Evolutionary conservation across 208 protist species (phyloP).

Genomic region (Leishmania turanica): DNA sequence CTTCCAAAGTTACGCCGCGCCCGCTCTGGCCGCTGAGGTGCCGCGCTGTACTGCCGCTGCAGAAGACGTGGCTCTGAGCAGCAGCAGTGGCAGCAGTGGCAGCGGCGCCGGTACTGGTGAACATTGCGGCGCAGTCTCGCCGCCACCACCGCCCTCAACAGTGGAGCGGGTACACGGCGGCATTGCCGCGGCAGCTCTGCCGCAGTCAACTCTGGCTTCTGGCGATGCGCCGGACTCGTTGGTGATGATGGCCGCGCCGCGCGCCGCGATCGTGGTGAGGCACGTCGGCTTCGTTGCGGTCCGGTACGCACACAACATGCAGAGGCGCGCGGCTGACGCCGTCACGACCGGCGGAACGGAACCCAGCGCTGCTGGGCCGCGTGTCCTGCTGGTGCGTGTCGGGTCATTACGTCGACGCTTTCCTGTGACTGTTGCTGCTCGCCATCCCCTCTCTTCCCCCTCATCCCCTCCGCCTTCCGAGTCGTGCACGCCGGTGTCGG

Average conservation of each 20-base stretch:
- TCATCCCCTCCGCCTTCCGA: neutral
- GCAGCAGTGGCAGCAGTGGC: neutral
- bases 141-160: neutral
- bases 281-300: conserved; percentile 48
- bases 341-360: neutral
- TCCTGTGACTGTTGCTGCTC: neutral
- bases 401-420: conserved; percentile 15
- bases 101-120: too few species aligned
- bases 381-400: conserved; percentile 15
- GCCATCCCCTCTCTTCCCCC: neutral
- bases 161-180: neutral
- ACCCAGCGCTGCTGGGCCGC: neutral
- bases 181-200: neutral
- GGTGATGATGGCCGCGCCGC: neutral
- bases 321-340: neutral
- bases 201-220: neutral
- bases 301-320: conserved; percentile 56
- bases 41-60: neutral
- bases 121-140: neutral
- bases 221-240: neutral
- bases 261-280: neutral
- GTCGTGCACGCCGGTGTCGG: neutral
- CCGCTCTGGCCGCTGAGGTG: conserved; percentile 2
- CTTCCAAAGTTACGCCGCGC: conserved; percentile 7
- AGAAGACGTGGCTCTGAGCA: neutral